phyloP scores from a whole-genome alignment of 1,284 basidiomycete species.

The Ganoderma leucocontextum region DNA sequence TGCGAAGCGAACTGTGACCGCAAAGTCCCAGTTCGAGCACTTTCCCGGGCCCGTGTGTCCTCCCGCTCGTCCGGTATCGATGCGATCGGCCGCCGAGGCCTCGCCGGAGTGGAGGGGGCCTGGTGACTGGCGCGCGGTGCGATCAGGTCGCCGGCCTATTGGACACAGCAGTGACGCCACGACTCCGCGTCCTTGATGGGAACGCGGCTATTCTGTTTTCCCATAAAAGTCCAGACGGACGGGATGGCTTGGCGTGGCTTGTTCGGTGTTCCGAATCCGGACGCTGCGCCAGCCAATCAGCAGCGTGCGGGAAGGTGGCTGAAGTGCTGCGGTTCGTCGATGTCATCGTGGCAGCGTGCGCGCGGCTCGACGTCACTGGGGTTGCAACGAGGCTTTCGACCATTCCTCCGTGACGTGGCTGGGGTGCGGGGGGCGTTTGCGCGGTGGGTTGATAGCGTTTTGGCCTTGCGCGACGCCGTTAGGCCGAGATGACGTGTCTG shows the following conservation, averaged over 20 bases:
- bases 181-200: not conserved
- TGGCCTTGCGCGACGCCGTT: not conserved
- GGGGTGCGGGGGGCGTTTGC: not conserved
- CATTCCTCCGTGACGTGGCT: not conserved
- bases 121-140: not conserved
- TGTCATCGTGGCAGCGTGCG: not conserved
- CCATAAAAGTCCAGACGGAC: not conserved
- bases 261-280: constrained; percentile 1
- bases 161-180: not conserved
- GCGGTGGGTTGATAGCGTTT: not conserved
- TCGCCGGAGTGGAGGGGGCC: no score
- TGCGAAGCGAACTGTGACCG: not conserved
- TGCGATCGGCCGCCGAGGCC: constrained; percentile 10
- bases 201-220: not conserved
- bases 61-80: constrained; percentile 2
- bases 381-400: constrained; percentile 8
- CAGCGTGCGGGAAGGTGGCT: not conserved
- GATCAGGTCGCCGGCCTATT: constrained; percentile 3
- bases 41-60: not conserved
- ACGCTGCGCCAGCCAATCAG: not conserved
- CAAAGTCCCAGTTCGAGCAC: not conserved
- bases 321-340: not conserved
- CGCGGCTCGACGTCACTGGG: constrained; percentile 1
- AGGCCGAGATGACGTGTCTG: not conserved
- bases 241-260: constrained; percentile 1